Base-by-base conservation (phyloP, 257 asterid genomes). In the Striga asiatica region DNA sequence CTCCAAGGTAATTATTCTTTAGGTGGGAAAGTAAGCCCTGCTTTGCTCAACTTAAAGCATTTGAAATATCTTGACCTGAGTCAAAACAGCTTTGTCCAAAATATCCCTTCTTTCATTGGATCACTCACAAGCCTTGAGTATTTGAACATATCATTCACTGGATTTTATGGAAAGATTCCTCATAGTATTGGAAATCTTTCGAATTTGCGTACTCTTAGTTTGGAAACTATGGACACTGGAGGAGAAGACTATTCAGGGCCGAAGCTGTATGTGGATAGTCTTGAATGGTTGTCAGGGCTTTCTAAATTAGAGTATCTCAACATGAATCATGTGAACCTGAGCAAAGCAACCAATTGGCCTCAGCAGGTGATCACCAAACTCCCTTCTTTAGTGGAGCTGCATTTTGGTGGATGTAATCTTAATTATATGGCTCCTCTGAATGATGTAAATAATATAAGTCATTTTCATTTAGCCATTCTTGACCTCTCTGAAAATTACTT, bases 81-180 rank as follows among this genome's bases (percentile, higher is more conserved):
- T 54, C 67, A 0, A 2, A 66, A 69, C 31, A 3, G 1, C 3
- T 37, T 76, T 9, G 60, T 59, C 21, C 52, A 74, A 27, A 46
- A 42, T 14, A 61, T 73, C 18, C 77, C 79, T 32, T n/a, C n/a
- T n/a, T n/a, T n/a, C n/a, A n/a, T n/a, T n/a, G n/a, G n/a, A n/a
- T n/a, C n/a, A n/a, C n/a, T 32, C 38, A 32, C 38, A 32, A 9
- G 2, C 59, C 12, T 66, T 65, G 74, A 0, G 8, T 22, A 16
- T 9, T 12, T 46, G 48, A 39, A 21, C 25, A 37, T 56, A 23
- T 56, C 38, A 5, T 5, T 5, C 10, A 11, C 38, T 32, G 38
- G 38, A 32, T 32, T 32, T 32, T 32, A 32, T 1, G 38, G 38
- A 32, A 32, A n/a, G n/a, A n/a, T n/a, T n/a, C n/a, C n/a, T n/a